Evolutionary conservation across 2,329 filamentous ascomycete genomes (phyloP).

Genomic region (Hymenoscyphus scutula): DNA sequence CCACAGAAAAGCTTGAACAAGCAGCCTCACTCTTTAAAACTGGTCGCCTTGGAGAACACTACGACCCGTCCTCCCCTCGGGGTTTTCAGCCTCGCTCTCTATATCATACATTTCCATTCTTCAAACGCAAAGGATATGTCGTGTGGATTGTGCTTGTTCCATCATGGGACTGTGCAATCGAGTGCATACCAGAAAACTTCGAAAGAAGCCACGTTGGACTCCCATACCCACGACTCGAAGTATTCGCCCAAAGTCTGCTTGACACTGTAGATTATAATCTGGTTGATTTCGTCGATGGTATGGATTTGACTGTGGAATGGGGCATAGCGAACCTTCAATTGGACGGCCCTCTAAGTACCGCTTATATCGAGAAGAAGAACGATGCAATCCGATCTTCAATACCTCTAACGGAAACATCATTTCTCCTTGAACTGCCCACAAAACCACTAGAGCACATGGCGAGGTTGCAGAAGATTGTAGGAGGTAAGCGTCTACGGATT

Average conservation of each 20-base stretch:
- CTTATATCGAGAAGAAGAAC: conserved; percentile 4
- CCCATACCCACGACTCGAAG: conserved; percentile 24
- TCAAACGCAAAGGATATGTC: conserved; percentile 18
- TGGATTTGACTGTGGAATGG: conserved; percentile 28
- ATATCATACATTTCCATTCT: conserved; percentile 29
- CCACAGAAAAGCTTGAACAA: not conserved
- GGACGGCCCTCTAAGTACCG: not conserved
- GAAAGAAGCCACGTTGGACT: conserved; percentile 22
- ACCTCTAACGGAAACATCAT: conserved; percentile 2
- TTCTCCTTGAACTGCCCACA: conserved; percentile 1
- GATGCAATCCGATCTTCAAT: conserved; percentile 3
- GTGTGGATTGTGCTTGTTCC: conserved; percentile 11
- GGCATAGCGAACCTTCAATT: conserved; percentile 20
- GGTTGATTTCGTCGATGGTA: conserved; percentile 28
- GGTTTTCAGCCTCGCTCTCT: not conserved
- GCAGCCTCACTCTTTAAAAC: not conserved
- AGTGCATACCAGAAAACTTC: conserved; percentile 19
- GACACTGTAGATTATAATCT: conserved; percentile 24
- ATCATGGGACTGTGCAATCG: conserved; percentile 22
- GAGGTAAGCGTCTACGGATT: not conserved
- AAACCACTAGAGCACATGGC: not conserved
- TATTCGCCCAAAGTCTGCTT: conserved; percentile 29
- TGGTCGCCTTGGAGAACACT: not conserved
- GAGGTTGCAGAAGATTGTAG: not conserved
- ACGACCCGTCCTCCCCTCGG: not conserved